phyloP scores from a whole-genome alignment of 257 asterid genomes.

The Petunia axillaris region DNA sequence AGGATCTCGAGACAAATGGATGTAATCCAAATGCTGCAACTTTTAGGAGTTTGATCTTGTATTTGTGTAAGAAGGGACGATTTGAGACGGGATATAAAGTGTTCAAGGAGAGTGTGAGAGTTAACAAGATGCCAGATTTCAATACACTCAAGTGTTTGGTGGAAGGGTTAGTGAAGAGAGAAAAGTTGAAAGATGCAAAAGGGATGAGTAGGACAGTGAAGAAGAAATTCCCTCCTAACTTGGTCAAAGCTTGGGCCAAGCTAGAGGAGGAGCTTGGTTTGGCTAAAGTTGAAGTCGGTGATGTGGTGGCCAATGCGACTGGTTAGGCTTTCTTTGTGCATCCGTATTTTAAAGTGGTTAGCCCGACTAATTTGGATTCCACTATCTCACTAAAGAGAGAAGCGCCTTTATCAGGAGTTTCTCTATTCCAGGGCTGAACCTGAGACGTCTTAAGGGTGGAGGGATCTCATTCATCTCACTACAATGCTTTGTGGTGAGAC shows the following conservation, averaged over 20 bases:
- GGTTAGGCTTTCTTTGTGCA: background rate
- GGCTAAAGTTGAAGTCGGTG: conserved; percentile 29
- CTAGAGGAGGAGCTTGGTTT: conserved; percentile 61
- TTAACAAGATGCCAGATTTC: conserved; percentile 71
- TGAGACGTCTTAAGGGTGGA: too few species aligned
- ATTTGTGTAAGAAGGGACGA: conserved; percentile 59
- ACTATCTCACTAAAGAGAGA: too few species aligned
- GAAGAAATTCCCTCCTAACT: conserved; percentile 66
- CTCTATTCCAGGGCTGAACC: too few species aligned
- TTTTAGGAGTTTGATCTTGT: conserved; percentile 61
- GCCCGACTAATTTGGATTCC: too few species aligned
- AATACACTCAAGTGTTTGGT: conserved; percentile 66
- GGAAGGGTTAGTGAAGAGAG: conserved; percentile 57
- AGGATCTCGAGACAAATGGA: conserved; percentile 53
- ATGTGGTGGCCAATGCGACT: background rate
- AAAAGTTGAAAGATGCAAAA: conserved; percentile 53
- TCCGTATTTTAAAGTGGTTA: too few species aligned
- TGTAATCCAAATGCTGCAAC: conserved; percentile 68
- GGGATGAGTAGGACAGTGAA: conserved; percentile 62
- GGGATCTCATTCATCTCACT: too few species aligned
- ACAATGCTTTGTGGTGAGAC: too few species aligned
- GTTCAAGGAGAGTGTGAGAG: conserved; percentile 68
- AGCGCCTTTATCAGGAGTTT: too few species aligned
- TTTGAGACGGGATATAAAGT: conserved; percentile 58
- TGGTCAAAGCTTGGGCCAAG: conserved; percentile 68